Evolutionary conservation across 2,329 filamentous ascomycete species (phyloP).

Genomic region (Arthrobotrys entomopaga): DNA sequence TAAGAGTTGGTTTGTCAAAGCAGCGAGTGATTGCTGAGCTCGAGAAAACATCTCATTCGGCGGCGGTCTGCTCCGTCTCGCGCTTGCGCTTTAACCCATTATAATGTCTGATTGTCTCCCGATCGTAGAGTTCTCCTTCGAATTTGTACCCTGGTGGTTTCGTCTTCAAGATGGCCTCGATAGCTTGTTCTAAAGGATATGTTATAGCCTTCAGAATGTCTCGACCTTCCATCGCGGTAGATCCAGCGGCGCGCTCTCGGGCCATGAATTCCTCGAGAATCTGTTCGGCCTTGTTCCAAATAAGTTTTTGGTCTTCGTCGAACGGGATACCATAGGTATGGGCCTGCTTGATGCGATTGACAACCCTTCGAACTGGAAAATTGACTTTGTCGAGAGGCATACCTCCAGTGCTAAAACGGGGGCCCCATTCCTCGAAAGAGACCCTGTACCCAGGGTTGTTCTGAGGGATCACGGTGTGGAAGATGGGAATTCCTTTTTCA

Average conservation of each 20-base stretch:
- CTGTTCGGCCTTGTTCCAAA: constrained; percentile 21
- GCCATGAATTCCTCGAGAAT: constrained; percentile 28
- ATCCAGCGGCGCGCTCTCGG: constrained; percentile 30
- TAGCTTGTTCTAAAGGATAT: constrained; percentile 40
- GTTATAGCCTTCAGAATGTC: constrained; percentile 19
- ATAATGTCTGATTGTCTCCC: not conserved
- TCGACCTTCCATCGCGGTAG: constrained; percentile 21
- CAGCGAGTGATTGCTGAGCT: too few relatives aligned
- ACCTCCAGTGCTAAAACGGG: constrained; percentile 1
- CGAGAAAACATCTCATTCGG: not conserved
- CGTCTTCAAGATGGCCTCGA: constrained; percentile 1
- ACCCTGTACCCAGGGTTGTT: constrained; percentile 9
- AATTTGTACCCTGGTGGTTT: constrained; percentile 20
- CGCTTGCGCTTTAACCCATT: constrained; percentile 8
- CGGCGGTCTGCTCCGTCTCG: not conserved
- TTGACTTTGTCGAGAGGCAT: constrained; percentile 5
- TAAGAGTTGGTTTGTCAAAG: too few relatives aligned
- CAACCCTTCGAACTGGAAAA: not conserved
- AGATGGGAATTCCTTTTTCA: constrained; percentile 31
- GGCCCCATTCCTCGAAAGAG: constrained; percentile 22
- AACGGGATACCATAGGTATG: constrained; percentile 21
- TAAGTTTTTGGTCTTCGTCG: constrained; percentile 26
- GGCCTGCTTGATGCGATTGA: constrained; percentile 11
- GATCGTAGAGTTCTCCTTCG: not conserved
- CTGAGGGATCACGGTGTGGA: constrained; percentile 18